Percentiles rank a stretch among this genome's conserved stretches.
These are phyloP conservation scores for Ceratobasidium theobromae DNA, from an alignment of 1,284 basidiomycete genomes.

Conservation along the genomic window DNA sequence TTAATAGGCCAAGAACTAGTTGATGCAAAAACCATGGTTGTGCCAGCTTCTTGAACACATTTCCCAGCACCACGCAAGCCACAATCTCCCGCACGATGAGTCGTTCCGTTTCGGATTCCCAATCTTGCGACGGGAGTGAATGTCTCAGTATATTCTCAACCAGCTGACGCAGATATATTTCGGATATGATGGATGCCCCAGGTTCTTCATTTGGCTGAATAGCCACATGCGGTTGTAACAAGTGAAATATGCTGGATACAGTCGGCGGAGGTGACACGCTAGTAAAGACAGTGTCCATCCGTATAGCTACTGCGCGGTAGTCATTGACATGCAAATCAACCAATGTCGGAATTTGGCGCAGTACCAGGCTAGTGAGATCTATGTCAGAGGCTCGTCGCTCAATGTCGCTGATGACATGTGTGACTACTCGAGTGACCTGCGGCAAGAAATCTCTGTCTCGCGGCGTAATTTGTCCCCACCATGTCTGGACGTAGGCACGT, in stretches of 20 bases:
- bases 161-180: conserved; percentile 74
- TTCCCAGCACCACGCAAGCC: conserved; percentile 66
- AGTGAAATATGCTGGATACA: conserved; percentile 64
- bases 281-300: conserved; percentile 67
- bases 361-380: conserved; percentile 61
- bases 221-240: conserved; percentile 76
- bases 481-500: conserved; percentile 72
- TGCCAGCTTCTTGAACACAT: conserved; percentile 64
- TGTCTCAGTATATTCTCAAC: conserved; percentile 68
- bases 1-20: conserved; percentile 59
- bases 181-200: conserved; percentile 44
- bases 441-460: conserved; percentile 80
- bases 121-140: conserved; percentile 69
- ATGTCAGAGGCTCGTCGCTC: conserved; percentile 55
- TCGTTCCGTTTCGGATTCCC: conserved; percentile 67
- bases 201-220: conserved; percentile 56
- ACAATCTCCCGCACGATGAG: conserved; percentile 75
- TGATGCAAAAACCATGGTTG: conserved; percentile 83
- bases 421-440: conserved; percentile 62
- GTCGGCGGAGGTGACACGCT: conserved; percentile 37
- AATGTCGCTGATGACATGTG: conserved; percentile 58
- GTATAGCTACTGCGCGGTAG: conserved; percentile 64
- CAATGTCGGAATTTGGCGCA: conserved; percentile 60
- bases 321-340: conserved; percentile 72
- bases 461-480: conserved; percentile 79